Evolutionary conservation across 352 stramenopile species (phyloP), one percentile per base, ranked within the genome.

Genomic region (Thraustotheca clavata): DNA sequence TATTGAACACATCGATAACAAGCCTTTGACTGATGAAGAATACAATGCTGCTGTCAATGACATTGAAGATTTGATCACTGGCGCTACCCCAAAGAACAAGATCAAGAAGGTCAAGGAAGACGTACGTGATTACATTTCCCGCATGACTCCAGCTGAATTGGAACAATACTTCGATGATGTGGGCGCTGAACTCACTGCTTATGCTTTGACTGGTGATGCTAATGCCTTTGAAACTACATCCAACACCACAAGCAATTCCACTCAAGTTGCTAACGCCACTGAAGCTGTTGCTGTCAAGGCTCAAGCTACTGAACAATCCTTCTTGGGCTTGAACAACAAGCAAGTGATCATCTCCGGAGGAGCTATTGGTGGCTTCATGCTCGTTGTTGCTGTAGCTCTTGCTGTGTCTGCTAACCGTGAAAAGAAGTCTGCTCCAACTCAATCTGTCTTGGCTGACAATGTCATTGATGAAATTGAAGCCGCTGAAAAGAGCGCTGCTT

Each of bases 401-500:
- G 54, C 54, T 47, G 54, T 62, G 14, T 26, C 41, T 18, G 54
- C 27, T 4, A 26, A 36, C 6, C 54, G 54, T 40, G 41, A 62
- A 11, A 47, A 62, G 36, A 62, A 62, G 54, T 34, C 54, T 31
- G 49, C 49, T 16, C 7, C 54, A n/a, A 27, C 54, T 29, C 7
- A 62, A 29, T 62, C 54, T 48, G 54, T 50, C 35, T 22, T 47
- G 6, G 32, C 54, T 4, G 54, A 62, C 5, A 52, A 62, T 4
- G 54, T 62, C 24, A 33, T 62, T 5, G 54, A 62, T 48, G 54
- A 62, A 27, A 62, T 62, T 40, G 54, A 62, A 62, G 54, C 54
- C 41, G 54, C 54, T 27, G 54, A 62, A 20, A 29, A 62, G 12
- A 5, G 31, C 29, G 50, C 50, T 12, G 54, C 34, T 12, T 27